These are phyloP conservation scores for Penicillium sp. DNA, from an alignment of 2,329 filamentous ascomycete genomes.

Conservation along the genomic window DNA sequence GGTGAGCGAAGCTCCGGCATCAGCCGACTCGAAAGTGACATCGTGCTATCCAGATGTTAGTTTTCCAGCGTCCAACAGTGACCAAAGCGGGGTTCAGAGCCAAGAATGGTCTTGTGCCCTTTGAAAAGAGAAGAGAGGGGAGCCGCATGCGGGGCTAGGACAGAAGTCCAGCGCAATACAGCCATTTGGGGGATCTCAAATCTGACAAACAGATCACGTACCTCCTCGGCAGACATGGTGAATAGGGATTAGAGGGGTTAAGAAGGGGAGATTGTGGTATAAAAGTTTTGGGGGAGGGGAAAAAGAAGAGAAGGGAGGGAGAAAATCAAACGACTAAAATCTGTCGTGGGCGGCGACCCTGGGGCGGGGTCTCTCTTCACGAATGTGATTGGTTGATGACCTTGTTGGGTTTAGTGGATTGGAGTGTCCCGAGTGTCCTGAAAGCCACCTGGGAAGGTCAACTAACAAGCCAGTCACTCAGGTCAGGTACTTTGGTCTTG, in stretches of 20 bases:
- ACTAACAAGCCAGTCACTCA: too few relatives aligned
- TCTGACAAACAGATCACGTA: slow-evolving; percentile 41
- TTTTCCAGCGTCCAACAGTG: slow-evolving; percentile 18
- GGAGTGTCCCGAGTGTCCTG: slow-evolving; percentile 12
- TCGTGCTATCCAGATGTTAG: slow-evolving; percentile 53
- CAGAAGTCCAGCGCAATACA: slow-evolving; percentile 19
- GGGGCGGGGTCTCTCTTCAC: slow-evolving; percentile 7
- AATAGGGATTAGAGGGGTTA: slow-evolving; percentile 35
- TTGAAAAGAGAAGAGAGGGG: slow-evolving; percentile 19
- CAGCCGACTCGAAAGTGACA: slow-evolving; percentile 83
- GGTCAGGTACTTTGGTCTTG: too few relatives aligned
- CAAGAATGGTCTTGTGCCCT: slow-evolving; percentile 15
- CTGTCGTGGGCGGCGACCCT: slow-evolving; percentile 10
- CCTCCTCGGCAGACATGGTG: slow-evolving; percentile 63
- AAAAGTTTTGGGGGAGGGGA: slow-evolving; percentile 26
- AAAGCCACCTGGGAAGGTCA: not conserved
- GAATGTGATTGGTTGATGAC: slow-evolving; percentile 23
- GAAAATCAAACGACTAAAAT: slow-evolving; percentile 20
- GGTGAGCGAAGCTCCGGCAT: slow-evolving; percentile 92
- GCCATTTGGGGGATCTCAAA: slow-evolving; percentile 6
- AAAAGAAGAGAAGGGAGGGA: slow-evolving; percentile 26
- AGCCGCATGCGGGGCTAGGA: slow-evolving; percentile 31
- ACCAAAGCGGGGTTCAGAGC: not conserved
- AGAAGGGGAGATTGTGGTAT: slow-evolving; percentile 23
- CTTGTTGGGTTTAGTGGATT: slow-evolving; percentile 26